Evolutionary conservation across 495 filamentous ascomycete genomes (phyloP).

Genomic region (Hyaloscypha hepaticicola): DNA sequence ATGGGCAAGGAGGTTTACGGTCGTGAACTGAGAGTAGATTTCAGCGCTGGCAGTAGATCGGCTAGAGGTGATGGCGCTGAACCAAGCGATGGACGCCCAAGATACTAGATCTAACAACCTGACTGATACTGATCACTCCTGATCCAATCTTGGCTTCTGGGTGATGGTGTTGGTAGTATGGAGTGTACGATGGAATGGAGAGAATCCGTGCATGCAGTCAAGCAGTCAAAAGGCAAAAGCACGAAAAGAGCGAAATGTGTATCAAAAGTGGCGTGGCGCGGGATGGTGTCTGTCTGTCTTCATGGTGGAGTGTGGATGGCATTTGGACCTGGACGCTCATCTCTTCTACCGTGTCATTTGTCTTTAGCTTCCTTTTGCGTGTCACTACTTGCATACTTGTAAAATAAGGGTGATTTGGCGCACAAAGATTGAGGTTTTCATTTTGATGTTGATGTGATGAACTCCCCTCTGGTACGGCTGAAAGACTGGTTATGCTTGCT

Average conservation of each 20-base stretch:
- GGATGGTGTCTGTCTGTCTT: too few species aligned
- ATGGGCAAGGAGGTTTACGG: conserved; percentile 59
- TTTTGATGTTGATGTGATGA: too few species aligned
- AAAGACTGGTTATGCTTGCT: too few species aligned
- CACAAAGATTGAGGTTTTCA: conserved; percentile 20
- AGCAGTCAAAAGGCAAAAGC: neutral
- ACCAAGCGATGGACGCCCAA: neutral
- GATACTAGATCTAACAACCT: too few species aligned
- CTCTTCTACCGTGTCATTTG: conserved; percentile 29
- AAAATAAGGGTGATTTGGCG: conserved; percentile 31
- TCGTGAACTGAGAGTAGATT: conserved; percentile 67
- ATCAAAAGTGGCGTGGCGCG: conserved; percentile 23
- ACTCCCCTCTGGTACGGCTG: too few species aligned
- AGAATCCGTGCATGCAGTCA: neutral
- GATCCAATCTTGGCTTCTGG: neutral
- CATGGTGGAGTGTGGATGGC: neutral
- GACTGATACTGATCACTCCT: neutral
- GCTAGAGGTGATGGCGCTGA: neutral
- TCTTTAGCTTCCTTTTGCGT: conserved; percentile 2
- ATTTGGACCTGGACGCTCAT: conserved; percentile 10
- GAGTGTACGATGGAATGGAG: neutral
- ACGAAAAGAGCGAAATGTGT: conserved; percentile 16
- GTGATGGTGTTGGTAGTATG: neutral
- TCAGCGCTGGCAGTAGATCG: conserved; percentile 33
- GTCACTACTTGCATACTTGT: conserved; percentile 20